Evolutionary conservation across 495 filamentous ascomycete genomes (phyloP), one percentile per base, ranked within the genome.

Genomic region (Friedmanniomyces endolithicus): DNA sequence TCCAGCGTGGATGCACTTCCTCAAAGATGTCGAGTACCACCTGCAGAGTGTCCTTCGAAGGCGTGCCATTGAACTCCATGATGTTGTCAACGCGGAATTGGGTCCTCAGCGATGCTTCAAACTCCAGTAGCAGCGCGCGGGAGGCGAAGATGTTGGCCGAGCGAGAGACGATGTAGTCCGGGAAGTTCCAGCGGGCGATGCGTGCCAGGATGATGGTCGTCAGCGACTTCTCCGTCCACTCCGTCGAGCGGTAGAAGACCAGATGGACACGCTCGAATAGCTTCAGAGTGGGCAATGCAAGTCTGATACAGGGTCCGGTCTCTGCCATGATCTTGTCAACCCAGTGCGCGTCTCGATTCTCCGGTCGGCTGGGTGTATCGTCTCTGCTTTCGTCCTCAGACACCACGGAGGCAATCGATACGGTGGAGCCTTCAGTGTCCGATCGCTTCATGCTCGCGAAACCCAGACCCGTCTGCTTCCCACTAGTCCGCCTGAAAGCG

Each of bases 191-290:
- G 45, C 81, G 79, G 7, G 87, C 83, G 25, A 89, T 92, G 51
- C 88, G 87, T 14, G 92, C 87, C 11, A 98, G 79, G 53, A 98
- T 95, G 56, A 97, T 90, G 2, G 90, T 90, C 1, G 87, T 95
- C 1, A 98, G 77, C 11, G 90, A 95, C 62, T 95, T 96, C 62
- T 96, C 92, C 0, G 90, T 92, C 90, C 90, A 97, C 65, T 95
- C 89, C 0, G 90, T 94, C 25, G 90, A 96, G 29, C 90, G 77
- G 64, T 96, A 96, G 65, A 95, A 97, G 48, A 98, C 90, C 7
- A 98, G 70, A 69, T 97, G 90, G 1, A 96, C 87, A 29, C 92
- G 79, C 64, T 95, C 89, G 62, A 98, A 98, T 4, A 98, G 77
- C 55, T 80, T 85, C 53, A 87, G 78, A n/a, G 82, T 76, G 8